Evolutionary conservation across 2,329 filamentous ascomycete genomes (phyloP).

Genomic region (Bertia moriformis): DNA sequence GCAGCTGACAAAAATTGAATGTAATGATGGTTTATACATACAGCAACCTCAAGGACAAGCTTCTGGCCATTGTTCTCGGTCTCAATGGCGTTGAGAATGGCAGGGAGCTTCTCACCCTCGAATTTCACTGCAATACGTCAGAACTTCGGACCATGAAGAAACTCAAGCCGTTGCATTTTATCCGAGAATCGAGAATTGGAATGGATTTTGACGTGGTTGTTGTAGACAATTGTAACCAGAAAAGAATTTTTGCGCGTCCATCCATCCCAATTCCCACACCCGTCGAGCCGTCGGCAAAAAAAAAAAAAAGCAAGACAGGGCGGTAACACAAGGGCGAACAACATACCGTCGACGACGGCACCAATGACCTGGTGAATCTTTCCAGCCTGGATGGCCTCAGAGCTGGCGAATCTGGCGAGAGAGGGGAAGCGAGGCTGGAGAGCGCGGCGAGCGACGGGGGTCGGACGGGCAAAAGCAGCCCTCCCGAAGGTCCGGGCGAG

Average conservation of each 20-base stretch:
- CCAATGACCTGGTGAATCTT: conserved; percentile 78
- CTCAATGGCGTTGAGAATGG: conserved; percentile 93
- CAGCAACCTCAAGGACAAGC: conserved; percentile 89
- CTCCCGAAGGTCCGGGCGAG: conserved; percentile 29
- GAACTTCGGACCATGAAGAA: too few relatives aligned
- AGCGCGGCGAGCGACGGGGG: conserved; percentile 34
- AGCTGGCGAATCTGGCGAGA: conserved; percentile 47
- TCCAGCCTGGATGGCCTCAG: conserved; percentile 34
- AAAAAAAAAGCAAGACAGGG: too few relatives aligned
- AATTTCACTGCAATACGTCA: conserved; percentile 66
- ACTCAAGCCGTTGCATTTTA: too few relatives aligned
- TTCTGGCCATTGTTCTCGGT: conserved; percentile 85
- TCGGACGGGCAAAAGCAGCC: conserved; percentile 39
- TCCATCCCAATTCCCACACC: background rate
- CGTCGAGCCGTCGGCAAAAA: too few relatives aligned
- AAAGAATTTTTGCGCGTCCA: background rate
- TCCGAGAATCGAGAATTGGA: conserved; percentile 4
- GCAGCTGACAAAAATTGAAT: conserved; percentile 8
- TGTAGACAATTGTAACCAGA: background rate
- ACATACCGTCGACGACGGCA: conserved; percentile 95
- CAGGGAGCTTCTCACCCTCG: conserved; percentile 78
- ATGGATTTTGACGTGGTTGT: conserved; percentile 2
- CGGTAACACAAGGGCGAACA: conserved; percentile 8
- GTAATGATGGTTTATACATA: too few relatives aligned
- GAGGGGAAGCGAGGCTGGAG: conserved; percentile 42